phyloP scores from a whole-genome alignment of 495 filamentous ascomycete species.

The Pyronema domesticum region DNA sequence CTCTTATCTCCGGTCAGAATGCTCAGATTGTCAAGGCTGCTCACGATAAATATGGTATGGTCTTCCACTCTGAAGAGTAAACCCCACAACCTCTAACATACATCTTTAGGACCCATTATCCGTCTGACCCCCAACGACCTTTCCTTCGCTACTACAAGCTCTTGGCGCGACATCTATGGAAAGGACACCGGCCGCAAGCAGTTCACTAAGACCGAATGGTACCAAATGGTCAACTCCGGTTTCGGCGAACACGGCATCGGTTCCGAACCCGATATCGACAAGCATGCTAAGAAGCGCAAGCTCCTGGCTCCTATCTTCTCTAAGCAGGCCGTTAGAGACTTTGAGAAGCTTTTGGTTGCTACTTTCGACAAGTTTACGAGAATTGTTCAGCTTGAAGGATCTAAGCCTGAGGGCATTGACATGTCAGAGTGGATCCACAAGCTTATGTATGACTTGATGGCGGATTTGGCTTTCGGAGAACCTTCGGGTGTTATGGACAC shows the following conservation, averaged over 20 bases:
- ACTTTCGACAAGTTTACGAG: constrained; percentile 33
- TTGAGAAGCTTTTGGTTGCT: constrained; percentile 30
- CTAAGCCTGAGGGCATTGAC: no score
- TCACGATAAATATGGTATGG: constrained; percentile 21
- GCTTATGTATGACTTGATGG: constrained; percentile 34
- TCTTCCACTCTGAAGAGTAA: background rate
- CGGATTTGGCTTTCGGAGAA: constrained; percentile 36
- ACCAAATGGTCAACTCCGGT: constrained; percentile 22
- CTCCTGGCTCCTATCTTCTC: constrained; percentile 35
- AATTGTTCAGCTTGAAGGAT: no score
- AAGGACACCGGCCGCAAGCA: constrained; percentile 28
- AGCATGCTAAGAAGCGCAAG: constrained; percentile 26
- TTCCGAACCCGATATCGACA: constrained; percentile 13
- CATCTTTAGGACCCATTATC: constrained; percentile 29
- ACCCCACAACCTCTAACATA: background rate
- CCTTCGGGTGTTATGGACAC: constrained; percentile 4
- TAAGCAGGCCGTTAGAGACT: constrained; percentile 30
- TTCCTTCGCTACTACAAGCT: constrained; percentile 35
- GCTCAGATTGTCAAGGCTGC: constrained; percentile 4
- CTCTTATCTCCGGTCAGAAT: constrained; percentile 6
- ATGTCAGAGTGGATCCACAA: no score
- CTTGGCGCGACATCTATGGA: constrained; percentile 37
- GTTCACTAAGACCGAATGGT: constrained; percentile 21
- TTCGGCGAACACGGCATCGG: constrained; percentile 9
- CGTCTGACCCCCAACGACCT: constrained; percentile 40